Evolutionary conservation across 1,284 basidiomycete genomes (phyloP), one percentile per base, ranked within the genome.

Genomic region (Sporisorium reilianum): DNA sequence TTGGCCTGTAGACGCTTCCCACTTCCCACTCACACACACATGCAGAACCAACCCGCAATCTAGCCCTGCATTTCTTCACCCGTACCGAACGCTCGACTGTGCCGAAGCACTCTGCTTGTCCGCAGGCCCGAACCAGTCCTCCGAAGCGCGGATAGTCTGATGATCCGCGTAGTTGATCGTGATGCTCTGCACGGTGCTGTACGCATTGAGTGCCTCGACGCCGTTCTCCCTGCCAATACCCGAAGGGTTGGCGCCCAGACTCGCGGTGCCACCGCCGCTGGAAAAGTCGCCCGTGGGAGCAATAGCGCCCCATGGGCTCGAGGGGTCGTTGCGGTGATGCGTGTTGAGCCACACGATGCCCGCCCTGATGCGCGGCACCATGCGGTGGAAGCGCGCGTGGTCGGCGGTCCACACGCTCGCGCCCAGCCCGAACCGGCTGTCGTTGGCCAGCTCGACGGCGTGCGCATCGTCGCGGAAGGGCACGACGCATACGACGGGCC

Each of bases 311-410:
- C 93, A 94, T 48, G 93, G 92, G 41, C 91, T 93, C 69, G 90
- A 91, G 10, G 93, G 93, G 80, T 93, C 92, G 79, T 94, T 94
- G 50, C 92, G 88, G 80, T 94, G 92, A 78, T 93, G 92, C 0
- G 91, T 91, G 81, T 94, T 94, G 44, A 94, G 89, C 93, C 92
- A 94, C 45, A 91, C 90, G 30, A 94, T 80, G 4, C 93, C 92
- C 5, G 59, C 52, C 4, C 58, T 53, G 49, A 73, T 53, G 10
- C 44, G 22, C 14, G 46, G 45, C 5, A 56, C 52, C 5, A 73
- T 12, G 2, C 55, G 44, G 45, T 63, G 56, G 57, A 56, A 58
- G 3, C 67, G 62, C 1, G 67, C 48, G 20, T 57, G 63, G 50
- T 92, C 87, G 38, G 86, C 86, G 2, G 92, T 93, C 92, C 92